Conservation (phyloP, 331 rosid genomes). For the Prunus yedoensis region DNA sequence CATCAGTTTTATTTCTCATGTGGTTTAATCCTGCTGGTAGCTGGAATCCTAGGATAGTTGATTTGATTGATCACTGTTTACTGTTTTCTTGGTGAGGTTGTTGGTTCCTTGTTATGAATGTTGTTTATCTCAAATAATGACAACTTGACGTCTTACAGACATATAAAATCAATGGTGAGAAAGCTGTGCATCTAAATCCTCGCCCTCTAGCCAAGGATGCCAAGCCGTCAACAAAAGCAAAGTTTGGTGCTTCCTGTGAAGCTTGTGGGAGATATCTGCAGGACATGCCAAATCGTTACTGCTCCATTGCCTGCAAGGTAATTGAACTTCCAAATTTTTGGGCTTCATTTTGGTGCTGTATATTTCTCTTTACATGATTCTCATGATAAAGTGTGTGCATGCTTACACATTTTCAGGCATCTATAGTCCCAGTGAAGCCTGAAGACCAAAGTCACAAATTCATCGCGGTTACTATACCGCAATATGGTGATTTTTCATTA, state of each 20-base stretch:
- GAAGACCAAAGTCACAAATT: slow-evolving; percentile 29
- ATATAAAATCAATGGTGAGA: slow-evolving; percentile 83
- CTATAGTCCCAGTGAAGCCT: slow-evolving; percentile 45
- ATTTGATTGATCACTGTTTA: background rate
- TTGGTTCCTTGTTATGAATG: too few species aligned
- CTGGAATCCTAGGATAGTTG: background rate
- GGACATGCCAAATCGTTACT: slow-evolving; percentile 76
- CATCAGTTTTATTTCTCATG: background rate
- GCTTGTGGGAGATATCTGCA: slow-evolving; percentile 80
- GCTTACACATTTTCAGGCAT: slow-evolving; percentile 45
- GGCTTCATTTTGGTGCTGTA: background rate
- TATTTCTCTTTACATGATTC: too few species aligned
- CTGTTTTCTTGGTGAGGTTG: too few species aligned
- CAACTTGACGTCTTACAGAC: slow-evolving; percentile 48
- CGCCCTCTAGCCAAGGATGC: slow-evolving; percentile 65
- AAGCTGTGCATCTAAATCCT: slow-evolving; percentile 85
- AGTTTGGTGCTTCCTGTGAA: slow-evolving; percentile 76
- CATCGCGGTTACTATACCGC: slow-evolving; percentile 32
- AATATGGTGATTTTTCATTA: slow-evolving; percentile 36
- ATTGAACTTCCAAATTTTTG: slow-evolving; percentile 7
- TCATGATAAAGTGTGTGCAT: background rate
- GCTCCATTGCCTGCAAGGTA: slow-evolving; percentile 95
- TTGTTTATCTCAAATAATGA: too few species aligned
- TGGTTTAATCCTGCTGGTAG: background rate
- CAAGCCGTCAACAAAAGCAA: slow-evolving; percentile 52